Evolutionary conservation across 2,329 filamentous ascomycete genomes (phyloP).

Genomic region (Colletotrichum limetticola): DNA sequence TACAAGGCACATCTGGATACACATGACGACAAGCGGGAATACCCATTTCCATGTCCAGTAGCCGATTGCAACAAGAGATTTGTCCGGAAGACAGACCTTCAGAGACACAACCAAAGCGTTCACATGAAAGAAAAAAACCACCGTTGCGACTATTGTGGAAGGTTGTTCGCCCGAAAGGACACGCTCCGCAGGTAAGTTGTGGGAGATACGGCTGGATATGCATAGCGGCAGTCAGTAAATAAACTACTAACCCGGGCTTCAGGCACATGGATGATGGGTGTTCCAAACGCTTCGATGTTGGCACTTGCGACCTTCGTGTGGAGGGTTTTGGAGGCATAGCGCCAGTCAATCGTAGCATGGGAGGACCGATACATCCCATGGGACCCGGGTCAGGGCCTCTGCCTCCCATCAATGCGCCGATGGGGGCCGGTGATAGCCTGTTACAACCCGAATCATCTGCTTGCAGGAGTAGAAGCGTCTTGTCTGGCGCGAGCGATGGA

Average conservation of each 20-base stretch:
- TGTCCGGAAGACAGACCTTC: constrained; percentile 84
- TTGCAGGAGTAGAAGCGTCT: constrained; percentile 8
- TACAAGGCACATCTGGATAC: constrained; percentile 88
- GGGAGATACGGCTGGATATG: neutral
- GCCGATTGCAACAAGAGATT: constrained; percentile 79
- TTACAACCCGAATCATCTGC: constrained; percentile 15
- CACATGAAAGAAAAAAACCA: constrained; percentile 79
- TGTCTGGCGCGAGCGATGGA: constrained; percentile 14
- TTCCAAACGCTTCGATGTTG: constrained; percentile 71
- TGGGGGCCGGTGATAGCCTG: constrained; percentile 7
- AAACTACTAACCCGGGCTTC: constrained; percentile 6
- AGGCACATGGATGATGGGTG: constrained; percentile 85
- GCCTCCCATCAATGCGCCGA: constrained; percentile 20
- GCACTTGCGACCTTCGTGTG: constrained; percentile 58
- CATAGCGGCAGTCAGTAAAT: neutral
- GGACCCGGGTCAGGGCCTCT: constrained; percentile 16
- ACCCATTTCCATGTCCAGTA: constrained; percentile 75
- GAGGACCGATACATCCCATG: constrained; percentile 18
- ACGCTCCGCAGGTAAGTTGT: constrained; percentile 77
- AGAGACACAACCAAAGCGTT: constrained; percentile 71
- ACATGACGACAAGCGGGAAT: constrained; percentile 79
- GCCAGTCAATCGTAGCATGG: constrained; percentile 29
- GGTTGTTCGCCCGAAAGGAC: constrained; percentile 82
- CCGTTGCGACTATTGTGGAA: constrained; percentile 76
- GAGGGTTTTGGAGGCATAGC: constrained; percentile 42